Conservation (phyloP, 306 rosid species). For the Fragaria vesca region DNA sequence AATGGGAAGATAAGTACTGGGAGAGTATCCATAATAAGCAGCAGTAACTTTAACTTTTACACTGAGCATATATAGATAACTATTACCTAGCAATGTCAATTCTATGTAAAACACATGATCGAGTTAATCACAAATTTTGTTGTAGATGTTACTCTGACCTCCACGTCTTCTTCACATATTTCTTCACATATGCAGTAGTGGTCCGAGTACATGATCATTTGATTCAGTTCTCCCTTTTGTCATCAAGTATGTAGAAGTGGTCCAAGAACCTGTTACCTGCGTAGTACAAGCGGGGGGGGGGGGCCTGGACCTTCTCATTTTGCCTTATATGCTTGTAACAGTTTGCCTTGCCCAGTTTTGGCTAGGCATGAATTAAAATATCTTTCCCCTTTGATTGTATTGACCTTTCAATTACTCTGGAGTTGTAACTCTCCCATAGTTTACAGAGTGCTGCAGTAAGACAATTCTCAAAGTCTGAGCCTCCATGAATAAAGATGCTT, state of each 20-base stretch:
- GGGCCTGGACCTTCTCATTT: too few relatives aligned
- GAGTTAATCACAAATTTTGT: too few relatives aligned
- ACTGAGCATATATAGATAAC: not conserved
- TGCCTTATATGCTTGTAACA: not conserved
- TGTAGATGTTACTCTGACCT: too few relatives aligned
- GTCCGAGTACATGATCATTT: not conserved
- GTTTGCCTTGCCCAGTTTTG: not conserved
- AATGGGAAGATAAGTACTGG: slow-evolving; percentile 47
- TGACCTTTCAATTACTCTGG: not conserved
- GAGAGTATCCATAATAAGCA: not conserved
- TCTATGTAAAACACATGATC: not conserved
- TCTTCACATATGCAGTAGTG: not conserved
- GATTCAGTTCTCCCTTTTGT: not conserved
- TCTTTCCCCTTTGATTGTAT: not conserved
- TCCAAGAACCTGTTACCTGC: too few relatives aligned
- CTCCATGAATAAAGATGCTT: not conserved
- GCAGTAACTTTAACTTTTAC: not conserved
- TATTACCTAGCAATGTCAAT: not conserved
- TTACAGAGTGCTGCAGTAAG: too few relatives aligned
- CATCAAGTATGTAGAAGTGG: not conserved
- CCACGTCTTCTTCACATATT: not conserved
- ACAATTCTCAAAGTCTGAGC: not conserved
- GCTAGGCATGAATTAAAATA: not conserved
- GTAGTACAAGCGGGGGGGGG: too few relatives aligned
- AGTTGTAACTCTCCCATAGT: not conserved